Evolutionary conservation across 805 yeast genomes (phyloP), one percentile per base, ranked within the genome.

Genomic region (Groenewaldozyma salmanticensis): DNA sequence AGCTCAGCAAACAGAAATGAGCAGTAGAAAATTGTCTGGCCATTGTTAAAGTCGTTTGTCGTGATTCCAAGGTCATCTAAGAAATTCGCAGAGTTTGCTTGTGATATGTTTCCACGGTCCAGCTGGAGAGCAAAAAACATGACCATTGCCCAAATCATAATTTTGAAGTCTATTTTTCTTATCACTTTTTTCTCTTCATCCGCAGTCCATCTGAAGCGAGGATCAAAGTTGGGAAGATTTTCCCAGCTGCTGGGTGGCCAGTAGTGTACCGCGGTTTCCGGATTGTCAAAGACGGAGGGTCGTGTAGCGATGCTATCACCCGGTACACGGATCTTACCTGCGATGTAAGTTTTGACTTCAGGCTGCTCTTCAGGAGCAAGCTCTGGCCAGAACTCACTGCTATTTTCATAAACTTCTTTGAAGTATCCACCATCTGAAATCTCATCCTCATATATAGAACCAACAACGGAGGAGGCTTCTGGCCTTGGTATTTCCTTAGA

Each of bases 111-210:
- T 38, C 70, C 70, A 50, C 84, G 60, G 57, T 76, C 82, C 42
- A 77, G 57, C 52, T 77, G 76, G 42, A 78, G 64, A 11, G 75
- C 77, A 33, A 73, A 60, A 53, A 77, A 77, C 75, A 77, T 67
- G 42, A 77, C 48, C 45, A 75, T 72, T 0, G 80, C 80, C 65
- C 78, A 37, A 27, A 74, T 57, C 3, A 76, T 63, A 19, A 79
- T 80, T 35, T 67, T 61, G 60, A 64, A 65, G 47, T 79, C 83
- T 32, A 75, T 62, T 52, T 75, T 77, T 53, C 74, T 52, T n/a
- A 70, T 54, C 4, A 78, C 58, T 33, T 58, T 63, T 27, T 58
- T 44, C 45, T 79, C 83, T 49, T 76, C 81, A 35, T 67, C 61
- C 5, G 47, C 48, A 0, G 72, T 62, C 84, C 84, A 79, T 6